Conservation (phyloP, 2,329 filamentous ascomycete species). For the Colletotrichum trifolii region DNA sequence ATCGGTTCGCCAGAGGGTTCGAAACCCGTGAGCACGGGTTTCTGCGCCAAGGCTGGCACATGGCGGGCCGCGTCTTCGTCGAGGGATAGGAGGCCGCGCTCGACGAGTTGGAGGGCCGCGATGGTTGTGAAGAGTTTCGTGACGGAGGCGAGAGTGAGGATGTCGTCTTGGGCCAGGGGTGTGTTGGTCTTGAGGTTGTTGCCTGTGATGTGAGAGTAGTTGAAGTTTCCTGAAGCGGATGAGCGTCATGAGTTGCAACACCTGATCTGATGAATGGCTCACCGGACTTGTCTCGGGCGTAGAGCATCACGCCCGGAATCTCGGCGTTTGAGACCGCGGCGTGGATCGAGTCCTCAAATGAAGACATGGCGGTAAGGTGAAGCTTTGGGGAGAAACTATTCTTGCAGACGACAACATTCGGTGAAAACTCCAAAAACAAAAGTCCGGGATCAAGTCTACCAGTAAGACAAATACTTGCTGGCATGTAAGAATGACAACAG, state of each 20-base stretch:
- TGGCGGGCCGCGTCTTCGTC: slow-evolving; percentile 56
- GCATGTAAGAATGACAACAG: background rate
- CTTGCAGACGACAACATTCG: background rate
- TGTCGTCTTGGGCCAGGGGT: slow-evolving; percentile 49
- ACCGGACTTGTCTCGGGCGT: slow-evolving; percentile 32
- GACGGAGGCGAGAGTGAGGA: slow-evolving; percentile 50
- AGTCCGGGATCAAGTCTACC: no score
- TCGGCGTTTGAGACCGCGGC: slow-evolving; percentile 27
- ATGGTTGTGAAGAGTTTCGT: slow-evolving; percentile 62
- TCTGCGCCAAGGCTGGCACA: slow-evolving; percentile 59
- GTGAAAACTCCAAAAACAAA: background rate
- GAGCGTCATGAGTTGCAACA: background rate
- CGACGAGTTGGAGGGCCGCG: slow-evolving; percentile 65
- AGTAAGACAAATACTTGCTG: no score
- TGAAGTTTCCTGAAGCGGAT: slow-evolving; percentile 9
- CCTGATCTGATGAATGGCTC: background rate
- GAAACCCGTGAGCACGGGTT: slow-evolving; percentile 61
- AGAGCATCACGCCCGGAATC: slow-evolving; percentile 32
- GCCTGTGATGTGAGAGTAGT: slow-evolving; percentile 27
- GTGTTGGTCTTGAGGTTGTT: slow-evolving; percentile 39
- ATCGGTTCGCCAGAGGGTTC: slow-evolving; percentile 51
- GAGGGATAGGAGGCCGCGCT: slow-evolving; percentile 59
- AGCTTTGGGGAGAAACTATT: no score
- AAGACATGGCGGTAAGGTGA: slow-evolving; percentile 8
- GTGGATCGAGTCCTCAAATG: slow-evolving; percentile 29